Percentiles rank a stretch among this genome's conserved stretches.
These are phyloP conservation scores for Neoboletus brunneissimus DNA, from an alignment of 768 basidiomycete species.

Conservation along the genomic window DNA sequence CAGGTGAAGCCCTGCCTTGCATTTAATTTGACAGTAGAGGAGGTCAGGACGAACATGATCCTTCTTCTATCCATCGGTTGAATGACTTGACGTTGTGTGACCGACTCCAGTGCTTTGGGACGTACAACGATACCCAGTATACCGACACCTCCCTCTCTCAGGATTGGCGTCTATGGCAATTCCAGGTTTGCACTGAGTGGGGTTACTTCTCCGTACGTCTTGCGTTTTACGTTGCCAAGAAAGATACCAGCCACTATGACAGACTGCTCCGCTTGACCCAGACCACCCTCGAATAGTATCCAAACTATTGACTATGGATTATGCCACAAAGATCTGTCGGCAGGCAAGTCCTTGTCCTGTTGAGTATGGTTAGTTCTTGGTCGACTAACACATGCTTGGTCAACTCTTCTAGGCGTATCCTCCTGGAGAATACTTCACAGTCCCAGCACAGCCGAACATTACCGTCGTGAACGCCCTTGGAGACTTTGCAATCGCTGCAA, in stretches of 20 bases:
- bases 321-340: slow-evolving; percentile 63
- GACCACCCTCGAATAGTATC: slow-evolving; percentile 77
- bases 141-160: slow-evolving; percentile 59
- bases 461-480: slow-evolving; percentile 80
- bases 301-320: slow-evolving; percentile 67
- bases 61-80: background rate
- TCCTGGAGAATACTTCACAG: slow-evolving; percentile 68
- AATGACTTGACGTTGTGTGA: background rate
- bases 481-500: slow-evolving; percentile 77
- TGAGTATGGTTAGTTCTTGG: background rate
- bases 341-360: slow-evolving; percentile 41
- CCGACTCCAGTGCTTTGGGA: slow-evolving; percentile 75
- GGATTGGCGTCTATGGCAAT: slow-evolving; percentile 84
- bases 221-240: background rate
- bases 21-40: slow-evolving; percentile 42
- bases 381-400: background rate
- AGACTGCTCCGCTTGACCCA: slow-evolving; percentile 76
- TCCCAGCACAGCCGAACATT: slow-evolving; percentile 75
- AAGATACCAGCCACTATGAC: background rate
- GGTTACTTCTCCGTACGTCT: slow-evolving; percentile 79
- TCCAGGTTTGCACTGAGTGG: slow-evolving; percentile 95
- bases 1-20: slow-evolving; percentile 57
- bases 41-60: slow-evolving; percentile 36
- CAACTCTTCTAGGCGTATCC: slow-evolving; percentile 57
- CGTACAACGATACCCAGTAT: slow-evolving; percentile 67